Conservation (phyloP, 805 yeast species). For the Grigorovia yakushimaensis region DNA sequence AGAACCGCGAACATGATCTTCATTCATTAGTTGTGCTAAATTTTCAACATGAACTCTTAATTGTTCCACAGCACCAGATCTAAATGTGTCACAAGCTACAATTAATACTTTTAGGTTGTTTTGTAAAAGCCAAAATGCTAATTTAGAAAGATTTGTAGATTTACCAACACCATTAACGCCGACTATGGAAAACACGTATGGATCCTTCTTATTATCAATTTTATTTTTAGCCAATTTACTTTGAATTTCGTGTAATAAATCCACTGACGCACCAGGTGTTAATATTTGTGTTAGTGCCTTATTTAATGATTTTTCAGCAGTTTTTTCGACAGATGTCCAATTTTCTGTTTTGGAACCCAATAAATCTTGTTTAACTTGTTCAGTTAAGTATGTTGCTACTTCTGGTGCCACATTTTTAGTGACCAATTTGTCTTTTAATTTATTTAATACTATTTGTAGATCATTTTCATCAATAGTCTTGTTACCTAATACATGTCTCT, state of each 20-base stretch:
- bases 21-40: constrained; percentile 54
- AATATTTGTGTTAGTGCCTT: constrained; percentile 62
- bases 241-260: constrained; percentile 73
- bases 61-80: constrained; percentile 99
- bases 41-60: constrained; percentile 87
- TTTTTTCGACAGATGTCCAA: constrained; percentile 64
- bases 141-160: constrained; percentile 86
- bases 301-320: constrained; percentile 56
- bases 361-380: constrained; percentile 58
- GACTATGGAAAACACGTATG: constrained; percentile 93
- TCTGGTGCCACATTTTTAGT: constrained; percentile 86
- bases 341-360: constrained; percentile 62
- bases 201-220: constrained; percentile 33
- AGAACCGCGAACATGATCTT: constrained; percentile 29
- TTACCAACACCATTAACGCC: constrained; percentile 99
- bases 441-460: constrained; percentile 51
- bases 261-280: constrained; percentile 87
- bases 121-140: constrained; percentile 92
- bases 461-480: constrained; percentile 55
- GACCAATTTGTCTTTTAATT: constrained; percentile 67
- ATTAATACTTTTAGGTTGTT: constrained; percentile 78
- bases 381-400: constrained; percentile 65
- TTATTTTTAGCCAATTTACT: constrained; percentile 23
- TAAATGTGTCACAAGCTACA: constrained; percentile 95
- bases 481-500: constrained; percentile 54